Evolutionary conservation across 306 rosid genomes (phyloP).

Genomic region (Datisca glomerata): DNA sequence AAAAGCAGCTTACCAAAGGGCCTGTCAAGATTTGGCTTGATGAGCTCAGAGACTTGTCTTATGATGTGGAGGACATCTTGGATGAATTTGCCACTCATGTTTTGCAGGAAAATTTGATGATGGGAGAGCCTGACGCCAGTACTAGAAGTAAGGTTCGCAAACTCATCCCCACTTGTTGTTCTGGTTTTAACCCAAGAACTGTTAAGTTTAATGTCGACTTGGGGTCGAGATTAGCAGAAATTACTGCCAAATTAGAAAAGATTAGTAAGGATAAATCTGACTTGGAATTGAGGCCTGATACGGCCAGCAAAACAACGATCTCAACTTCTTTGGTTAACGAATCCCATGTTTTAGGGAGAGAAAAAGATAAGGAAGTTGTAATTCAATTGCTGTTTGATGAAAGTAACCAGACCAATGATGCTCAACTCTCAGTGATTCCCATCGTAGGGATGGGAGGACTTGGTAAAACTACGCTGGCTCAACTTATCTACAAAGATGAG

Average conservation of each 20-base stretch:
- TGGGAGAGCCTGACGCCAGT: background rate
- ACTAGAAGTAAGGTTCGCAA: background rate
- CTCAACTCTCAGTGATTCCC: background rate
- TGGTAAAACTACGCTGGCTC: conserved; percentile 9
- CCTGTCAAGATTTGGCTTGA: conserved; percentile 6
- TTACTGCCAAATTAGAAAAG: background rate
- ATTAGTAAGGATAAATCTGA: background rate
- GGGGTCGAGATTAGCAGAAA: background rate
- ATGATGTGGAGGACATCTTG: conserved; percentile 12
- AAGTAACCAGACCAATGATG: background rate
- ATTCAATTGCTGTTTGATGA: too few species aligned
- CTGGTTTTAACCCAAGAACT: background rate
- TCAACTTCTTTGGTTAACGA: too few species aligned
- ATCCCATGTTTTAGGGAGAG: too few species aligned
- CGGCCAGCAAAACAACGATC: too few species aligned
- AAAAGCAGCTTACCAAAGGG: background rate
- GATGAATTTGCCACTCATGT: conserved; percentile 12
- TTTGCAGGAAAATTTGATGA: background rate
- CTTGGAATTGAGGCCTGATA: background rate
- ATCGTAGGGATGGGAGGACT: conserved; percentile 8
- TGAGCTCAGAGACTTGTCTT: conserved; percentile 12
- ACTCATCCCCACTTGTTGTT: background rate
- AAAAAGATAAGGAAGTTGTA: too few species aligned
- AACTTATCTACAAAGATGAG: background rate
- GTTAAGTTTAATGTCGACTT: background rate